phyloP scores from a whole-genome alignment of 768 basidiomycete genomes.

The Daedaleopsis nitida region DNA sequence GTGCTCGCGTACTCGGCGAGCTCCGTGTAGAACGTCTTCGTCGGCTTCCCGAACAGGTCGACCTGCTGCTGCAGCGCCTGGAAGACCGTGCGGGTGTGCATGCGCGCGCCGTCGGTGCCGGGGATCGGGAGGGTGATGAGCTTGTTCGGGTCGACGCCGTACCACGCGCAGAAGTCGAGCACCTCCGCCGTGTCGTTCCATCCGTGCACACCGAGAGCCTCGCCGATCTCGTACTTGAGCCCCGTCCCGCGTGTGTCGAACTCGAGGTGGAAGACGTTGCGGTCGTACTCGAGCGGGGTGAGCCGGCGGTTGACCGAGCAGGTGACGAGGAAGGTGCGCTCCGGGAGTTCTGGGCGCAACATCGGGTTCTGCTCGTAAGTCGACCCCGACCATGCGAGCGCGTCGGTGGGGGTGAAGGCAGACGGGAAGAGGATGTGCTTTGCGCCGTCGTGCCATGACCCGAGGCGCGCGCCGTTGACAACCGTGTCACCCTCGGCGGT shows the following conservation, averaged over 20 bases:
- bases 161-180: constrained; percentile 87
- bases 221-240: constrained; percentile 93
- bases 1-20: constrained; percentile 75
- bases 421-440: constrained; percentile 89
- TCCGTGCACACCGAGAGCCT: constrained; percentile 95
- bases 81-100: constrained; percentile 93
- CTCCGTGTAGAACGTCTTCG: constrained; percentile 93
- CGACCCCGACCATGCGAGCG: constrained; percentile 27
- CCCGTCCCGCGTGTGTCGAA: constrained; percentile 92
- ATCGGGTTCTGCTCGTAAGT: constrained; percentile 59
- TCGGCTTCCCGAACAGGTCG: constrained; percentile 93
- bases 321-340: constrained; percentile 91
- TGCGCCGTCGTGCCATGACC: constrained; percentile 84
- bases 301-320: constrained; percentile 93
- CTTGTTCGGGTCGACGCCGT: constrained; percentile 78
- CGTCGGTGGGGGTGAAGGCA: constrained; percentile 60
- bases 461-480: constrained; percentile 59
- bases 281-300: constrained; percentile 93
- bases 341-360: constrained; percentile 83
- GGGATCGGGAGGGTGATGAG: constrained; percentile 82
- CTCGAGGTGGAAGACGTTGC: constrained; percentile 99
- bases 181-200: constrained; percentile 96
- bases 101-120: constrained; percentile 55
- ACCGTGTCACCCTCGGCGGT: constrained; percentile 57
- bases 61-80: constrained; percentile 96